Percentiles rank a stretch among this genome's conserved stretches.
These are phyloP conservation scores for Dipteronia dyeriana DNA, from an alignment of 345 rosid genomes.

Conservation along the genomic window DNA sequence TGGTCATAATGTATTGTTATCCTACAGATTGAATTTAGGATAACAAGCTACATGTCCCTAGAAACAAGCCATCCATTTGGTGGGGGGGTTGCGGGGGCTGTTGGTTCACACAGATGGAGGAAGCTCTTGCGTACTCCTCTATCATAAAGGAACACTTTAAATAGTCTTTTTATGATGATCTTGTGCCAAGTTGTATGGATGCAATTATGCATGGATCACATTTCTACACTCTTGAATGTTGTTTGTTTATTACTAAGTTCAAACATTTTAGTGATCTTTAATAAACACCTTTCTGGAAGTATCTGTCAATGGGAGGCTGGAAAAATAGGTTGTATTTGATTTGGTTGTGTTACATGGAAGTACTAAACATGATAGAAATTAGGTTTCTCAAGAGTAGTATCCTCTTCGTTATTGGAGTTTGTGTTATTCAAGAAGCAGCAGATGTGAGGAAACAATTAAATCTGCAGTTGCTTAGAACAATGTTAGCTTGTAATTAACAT, in stretches of 20 bases:
- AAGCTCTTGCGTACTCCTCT: not conserved
- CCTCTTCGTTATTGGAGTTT: not conserved
- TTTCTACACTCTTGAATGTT: not conserved
- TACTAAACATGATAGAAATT: not conserved
- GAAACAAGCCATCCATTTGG: too few relatives aligned
- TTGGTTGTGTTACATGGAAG: not conserved
- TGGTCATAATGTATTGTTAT: not conserved
- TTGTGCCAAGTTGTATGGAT: constrained; percentile 3
- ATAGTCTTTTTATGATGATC: not conserved
- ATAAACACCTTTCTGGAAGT: not conserved
- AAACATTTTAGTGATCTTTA: not conserved
- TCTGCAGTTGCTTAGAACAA: not conserved
- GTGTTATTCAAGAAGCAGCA: not conserved
- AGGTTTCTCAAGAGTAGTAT: not conserved
- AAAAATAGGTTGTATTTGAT: not conserved
- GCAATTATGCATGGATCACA: not conserved
- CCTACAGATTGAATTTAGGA: not conserved
- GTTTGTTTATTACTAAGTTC: not conserved
- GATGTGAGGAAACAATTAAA: not conserved
- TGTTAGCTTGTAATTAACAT: not conserved
- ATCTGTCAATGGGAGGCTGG: not conserved
- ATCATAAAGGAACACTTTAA: not conserved
- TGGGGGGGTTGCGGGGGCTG: too few relatives aligned
- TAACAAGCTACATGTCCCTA: not conserved
- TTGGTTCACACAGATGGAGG: not conserved